Evolutionary conservation across 495 filamentous ascomycete genomes (phyloP), one percentile per base, ranked within the genome.

Genomic region (Lindgomyces ingoldianus): DNA sequence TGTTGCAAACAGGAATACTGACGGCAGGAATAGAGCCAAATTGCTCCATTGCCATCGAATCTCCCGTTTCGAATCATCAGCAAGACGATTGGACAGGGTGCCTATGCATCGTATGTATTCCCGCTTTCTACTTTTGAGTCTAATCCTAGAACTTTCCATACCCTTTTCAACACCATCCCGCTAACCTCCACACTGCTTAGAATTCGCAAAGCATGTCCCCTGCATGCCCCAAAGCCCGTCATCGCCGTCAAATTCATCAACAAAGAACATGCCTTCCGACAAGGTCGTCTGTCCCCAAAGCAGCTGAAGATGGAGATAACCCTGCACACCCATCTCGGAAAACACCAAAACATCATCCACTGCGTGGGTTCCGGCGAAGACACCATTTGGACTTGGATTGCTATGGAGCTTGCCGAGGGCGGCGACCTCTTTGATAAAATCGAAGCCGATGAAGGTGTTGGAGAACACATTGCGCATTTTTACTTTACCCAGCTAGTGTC

Each of bases 351-450:
- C 75, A 87, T 99, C 55, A 96, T 99, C 66, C 86, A 89, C 69
- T 97, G 91, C 81, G 93, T 93, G 68, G 85, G 87, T 30, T 87
- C 85, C 2, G 94, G 91, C 53, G 91, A 97, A 74, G 93, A 99
- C 72, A 73, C 79, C 1, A 77, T 87, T n/a, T 99, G 95, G 95
- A 82, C 86, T 68, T 99, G 93, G 93, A 96, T 99, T 70, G 92
- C 91, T 14, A 97, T 99, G 92, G 94, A 99, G 74, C 86, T 91
- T 69, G 94, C 94, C 45, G 91, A 93, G 64, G 94, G 94, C 44
- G 94, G 94, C 14, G 94, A 99, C 74, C 83, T 99, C 12, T 99
- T 99, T 78, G 94, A 98, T 83, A 98, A 98, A 79, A 97, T 98
- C 72, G 94, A 98, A 75, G 91, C 94, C 2, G 94, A 98, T 75